phyloP scores from a whole-genome alignment of 179 eudicot genomes.

The Carnegiea gigantea region DNA sequence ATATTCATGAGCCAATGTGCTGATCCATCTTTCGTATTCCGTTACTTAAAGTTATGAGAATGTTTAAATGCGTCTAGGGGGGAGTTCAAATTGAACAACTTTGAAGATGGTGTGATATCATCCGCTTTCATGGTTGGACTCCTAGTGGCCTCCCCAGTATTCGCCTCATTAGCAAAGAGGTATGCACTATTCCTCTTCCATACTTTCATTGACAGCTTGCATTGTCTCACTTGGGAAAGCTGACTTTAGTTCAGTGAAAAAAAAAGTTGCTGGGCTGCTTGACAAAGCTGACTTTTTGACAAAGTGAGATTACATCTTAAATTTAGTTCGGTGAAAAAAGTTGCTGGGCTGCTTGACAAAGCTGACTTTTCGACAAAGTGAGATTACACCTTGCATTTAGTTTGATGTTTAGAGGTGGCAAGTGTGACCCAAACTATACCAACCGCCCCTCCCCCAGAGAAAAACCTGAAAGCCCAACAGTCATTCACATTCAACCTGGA shows the following conservation, averaged over 20 bases:
- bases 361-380: not conserved
- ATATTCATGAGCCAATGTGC: not conserved
- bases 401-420: not conserved
- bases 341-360: not conserved
- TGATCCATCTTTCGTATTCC: not conserved
- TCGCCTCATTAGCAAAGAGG: constrained; percentile 91
- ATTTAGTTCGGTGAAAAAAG: not conserved
- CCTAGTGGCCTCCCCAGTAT: constrained; percentile 87
- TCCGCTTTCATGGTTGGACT: constrained; percentile 99
- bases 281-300: not conserved
- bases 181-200: constrained; percentile 21
- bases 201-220: constrained; percentile 5
- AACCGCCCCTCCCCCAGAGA: too few species aligned
- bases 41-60: not conserved
- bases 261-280: not conserved
- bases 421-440: too few species aligned
- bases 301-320: not conserved
- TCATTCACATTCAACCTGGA: too few species aligned
- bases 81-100: constrained; percentile 69
- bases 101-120: constrained; percentile 92
- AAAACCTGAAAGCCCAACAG: too few species aligned
- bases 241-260: not conserved
- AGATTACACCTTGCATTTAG: not conserved
- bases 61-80: constrained; percentile 50
- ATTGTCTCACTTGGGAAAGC: not conserved